These are phyloP conservation scores for Colletotrichum liaoningense DNA, from an alignment of 2,329 filamentous ascomycete species.

Conservation along the genomic window DNA sequence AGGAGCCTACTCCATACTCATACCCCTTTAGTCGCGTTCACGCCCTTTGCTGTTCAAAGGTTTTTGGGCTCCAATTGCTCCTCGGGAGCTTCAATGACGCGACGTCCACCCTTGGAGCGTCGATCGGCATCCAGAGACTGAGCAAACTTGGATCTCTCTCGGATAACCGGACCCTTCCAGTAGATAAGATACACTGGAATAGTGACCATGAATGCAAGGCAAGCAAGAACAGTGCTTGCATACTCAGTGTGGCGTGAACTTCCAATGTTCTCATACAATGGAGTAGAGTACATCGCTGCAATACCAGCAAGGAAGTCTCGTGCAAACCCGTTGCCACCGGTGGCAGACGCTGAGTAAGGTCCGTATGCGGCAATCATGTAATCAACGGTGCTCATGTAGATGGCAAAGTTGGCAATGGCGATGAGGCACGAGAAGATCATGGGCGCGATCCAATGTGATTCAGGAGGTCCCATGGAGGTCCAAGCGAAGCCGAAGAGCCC, in stretches of 20 bases:
- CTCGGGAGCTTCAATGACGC: constrained; percentile 1
- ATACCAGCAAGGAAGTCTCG: constrained; percentile 74
- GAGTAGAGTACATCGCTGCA: constrained; percentile 69
- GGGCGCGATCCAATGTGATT: constrained; percentile 70
- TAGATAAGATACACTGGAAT: constrained; percentile 37
- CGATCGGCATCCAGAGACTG: constrained; percentile 27
- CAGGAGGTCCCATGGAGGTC: constrained; percentile 63
- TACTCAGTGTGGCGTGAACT: constrained; percentile 58
- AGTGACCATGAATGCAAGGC: constrained; percentile 43
- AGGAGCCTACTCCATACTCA: background rate
- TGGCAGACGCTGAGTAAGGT: constrained; percentile 73
- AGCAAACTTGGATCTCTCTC: constrained; percentile 35
- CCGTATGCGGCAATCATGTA: constrained; percentile 77
- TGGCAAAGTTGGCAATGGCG: constrained; percentile 71
- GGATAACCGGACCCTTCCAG: constrained; percentile 32
- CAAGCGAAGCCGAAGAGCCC: constrained; percentile 73
- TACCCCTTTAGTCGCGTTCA: background rate
- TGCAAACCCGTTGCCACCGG: constrained; percentile 74
- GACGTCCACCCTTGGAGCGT: constrained; percentile 19
- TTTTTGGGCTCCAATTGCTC: constrained; percentile 23
- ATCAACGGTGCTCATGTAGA: constrained; percentile 76
- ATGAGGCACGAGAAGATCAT: constrained; percentile 71
- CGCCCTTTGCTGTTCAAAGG: background rate
- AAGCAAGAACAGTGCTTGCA: constrained; percentile 65
- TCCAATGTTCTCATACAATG: constrained; percentile 61